These are phyloP conservation scores for Rubroboletus pulcherrimus DNA, from an alignment of 768 basidiomycete species.

Conservation along the genomic window DNA sequence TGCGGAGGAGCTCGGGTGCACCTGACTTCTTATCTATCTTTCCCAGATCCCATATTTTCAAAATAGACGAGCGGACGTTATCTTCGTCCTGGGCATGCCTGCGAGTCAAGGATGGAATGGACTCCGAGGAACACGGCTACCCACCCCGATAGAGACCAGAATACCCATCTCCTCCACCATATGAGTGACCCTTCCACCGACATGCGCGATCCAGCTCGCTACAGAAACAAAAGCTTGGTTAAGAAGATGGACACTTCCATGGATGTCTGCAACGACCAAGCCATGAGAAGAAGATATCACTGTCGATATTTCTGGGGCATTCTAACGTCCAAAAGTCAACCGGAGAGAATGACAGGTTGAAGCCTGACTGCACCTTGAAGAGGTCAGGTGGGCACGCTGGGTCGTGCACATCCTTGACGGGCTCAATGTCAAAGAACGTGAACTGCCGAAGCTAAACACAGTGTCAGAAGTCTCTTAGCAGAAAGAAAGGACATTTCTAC, in stretches of 20 bases:
- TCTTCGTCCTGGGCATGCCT: slow-evolving; percentile 64
- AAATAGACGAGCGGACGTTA: slow-evolving; percentile 55
- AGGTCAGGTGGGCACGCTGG: slow-evolving; percentile 70
- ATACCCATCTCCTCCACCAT: slow-evolving; percentile 79
- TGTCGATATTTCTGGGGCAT: slow-evolving; percentile 70
- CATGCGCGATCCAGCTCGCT: slow-evolving; percentile 77
- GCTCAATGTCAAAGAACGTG: slow-evolving; percentile 78
- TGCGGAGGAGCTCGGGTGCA: slow-evolving; percentile 64
- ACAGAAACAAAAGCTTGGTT: slow-evolving; percentile 68
- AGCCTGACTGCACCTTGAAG: slow-evolving; percentile 53
- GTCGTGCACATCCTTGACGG: slow-evolving; percentile 78
- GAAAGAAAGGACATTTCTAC: slow-evolving; percentile 8
- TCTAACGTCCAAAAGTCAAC: slow-evolving; percentile 32
- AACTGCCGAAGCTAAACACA: slow-evolving; percentile 76
- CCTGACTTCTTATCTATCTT: slow-evolving; percentile 63
- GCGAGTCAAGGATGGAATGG: slow-evolving; percentile 11
- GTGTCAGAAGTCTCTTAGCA: slow-evolving; percentile 5
- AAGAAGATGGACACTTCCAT: slow-evolving; percentile 77
- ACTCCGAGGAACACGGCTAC: slow-evolving; percentile 26
- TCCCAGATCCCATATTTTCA: slow-evolving; percentile 89
- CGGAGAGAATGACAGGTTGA: neutral
- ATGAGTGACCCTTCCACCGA: slow-evolving; percentile 77
- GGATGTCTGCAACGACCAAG: slow-evolving; percentile 77
- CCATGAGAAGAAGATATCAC: slow-evolving; percentile 61
- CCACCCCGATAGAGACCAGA: slow-evolving; percentile 84